Evolutionary conservation across 2,329 filamentous ascomycete genomes (phyloP).

Genomic region (Colletotrichum agaves): DNA sequence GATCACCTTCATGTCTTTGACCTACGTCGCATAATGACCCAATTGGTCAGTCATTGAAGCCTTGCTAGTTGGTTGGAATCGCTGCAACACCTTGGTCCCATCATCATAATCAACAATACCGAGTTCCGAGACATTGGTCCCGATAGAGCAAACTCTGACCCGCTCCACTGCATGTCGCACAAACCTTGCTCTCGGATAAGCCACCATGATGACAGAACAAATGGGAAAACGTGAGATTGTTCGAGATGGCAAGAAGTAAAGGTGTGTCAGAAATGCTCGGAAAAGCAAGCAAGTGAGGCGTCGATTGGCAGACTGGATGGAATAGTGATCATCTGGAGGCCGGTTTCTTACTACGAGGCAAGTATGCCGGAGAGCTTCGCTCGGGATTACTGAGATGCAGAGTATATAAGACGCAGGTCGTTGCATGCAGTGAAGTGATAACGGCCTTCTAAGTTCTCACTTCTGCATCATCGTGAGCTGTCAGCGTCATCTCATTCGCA

Average conservation of each 20-base stretch:
- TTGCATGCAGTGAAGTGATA: neutral
- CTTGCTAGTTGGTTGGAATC: neutral
- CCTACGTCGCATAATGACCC: neutral
- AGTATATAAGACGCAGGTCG: constrained; percentile 23
- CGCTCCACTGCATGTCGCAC: constrained; percentile 17
- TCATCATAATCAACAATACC: constrained; percentile 16
- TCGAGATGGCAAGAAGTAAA: constrained; percentile 30
- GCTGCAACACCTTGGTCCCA: neutral
- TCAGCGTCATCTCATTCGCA: neutral
- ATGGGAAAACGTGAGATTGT: constrained; percentile 1
- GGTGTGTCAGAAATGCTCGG: constrained; percentile 4
- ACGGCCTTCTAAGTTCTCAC: neutral
- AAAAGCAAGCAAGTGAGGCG: constrained; percentile 38
- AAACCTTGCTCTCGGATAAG: neutral
- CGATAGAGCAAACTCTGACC: neutral
- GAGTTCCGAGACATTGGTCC: constrained; percentile 36
- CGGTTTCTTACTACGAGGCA: neutral
- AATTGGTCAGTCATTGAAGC: neutral
- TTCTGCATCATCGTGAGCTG: neutral
- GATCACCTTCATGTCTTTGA: neutral
- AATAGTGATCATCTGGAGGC: constrained; percentile 25
- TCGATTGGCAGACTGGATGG: constrained; percentile 27
- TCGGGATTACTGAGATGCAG: neutral
- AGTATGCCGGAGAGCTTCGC: neutral
- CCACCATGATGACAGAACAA: neutral